Evolutionary conservation across 2,329 filamentous ascomycete species (phyloP).

Genomic region (Metarhizium sp.): DNA sequence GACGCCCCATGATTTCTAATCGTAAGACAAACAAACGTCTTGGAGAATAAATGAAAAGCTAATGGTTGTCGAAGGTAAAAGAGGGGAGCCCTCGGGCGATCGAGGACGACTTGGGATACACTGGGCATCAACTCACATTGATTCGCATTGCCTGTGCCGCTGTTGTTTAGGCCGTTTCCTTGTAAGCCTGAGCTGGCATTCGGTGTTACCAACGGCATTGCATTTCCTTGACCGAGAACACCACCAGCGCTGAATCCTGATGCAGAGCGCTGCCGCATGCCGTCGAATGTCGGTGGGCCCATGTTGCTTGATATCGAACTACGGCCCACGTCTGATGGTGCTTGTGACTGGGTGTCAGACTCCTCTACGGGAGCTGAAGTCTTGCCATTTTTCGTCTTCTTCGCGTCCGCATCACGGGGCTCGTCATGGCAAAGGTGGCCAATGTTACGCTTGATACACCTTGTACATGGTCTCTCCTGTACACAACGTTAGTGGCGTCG

Average conservation of each 20-base stretch:
- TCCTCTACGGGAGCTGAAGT: slow-evolving; percentile 48
- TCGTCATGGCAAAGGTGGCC: slow-evolving; percentile 98
- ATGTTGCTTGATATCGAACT: slow-evolving; percentile 50
- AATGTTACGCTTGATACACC: slow-evolving; percentile 98
- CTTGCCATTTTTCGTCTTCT: slow-evolving; percentile 60
- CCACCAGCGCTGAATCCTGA: slow-evolving; percentile 32
- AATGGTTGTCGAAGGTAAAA: not conserved
- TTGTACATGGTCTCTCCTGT: slow-evolving; percentile 89
- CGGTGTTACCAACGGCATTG: slow-evolving; percentile 63
- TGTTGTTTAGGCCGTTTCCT: slow-evolving; percentile 43
- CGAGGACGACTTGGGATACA: not conserved
- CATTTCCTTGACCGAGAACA: slow-evolving; percentile 38
- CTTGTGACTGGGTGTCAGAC: slow-evolving; percentile 39
- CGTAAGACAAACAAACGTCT: slow-evolving; percentile 10
- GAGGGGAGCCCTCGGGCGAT: not conserved
- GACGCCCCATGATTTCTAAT: not conserved
- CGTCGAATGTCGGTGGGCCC: slow-evolving; percentile 36
- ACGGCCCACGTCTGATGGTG: slow-evolving; percentile 35
- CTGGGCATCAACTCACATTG: slow-evolving; percentile 47
- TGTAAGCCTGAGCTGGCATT: slow-evolving; percentile 59
- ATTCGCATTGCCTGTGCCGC: slow-evolving; percentile 50
- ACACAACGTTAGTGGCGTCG: slow-evolving; percentile 17
- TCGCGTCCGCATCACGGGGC: slow-evolving; percentile 72
- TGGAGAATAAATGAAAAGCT: not conserved
- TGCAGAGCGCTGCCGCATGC: slow-evolving; percentile 25